Conservation (phyloP, 2,329 filamentous ascomycete species). For the Cercospora citrullina region DNA sequence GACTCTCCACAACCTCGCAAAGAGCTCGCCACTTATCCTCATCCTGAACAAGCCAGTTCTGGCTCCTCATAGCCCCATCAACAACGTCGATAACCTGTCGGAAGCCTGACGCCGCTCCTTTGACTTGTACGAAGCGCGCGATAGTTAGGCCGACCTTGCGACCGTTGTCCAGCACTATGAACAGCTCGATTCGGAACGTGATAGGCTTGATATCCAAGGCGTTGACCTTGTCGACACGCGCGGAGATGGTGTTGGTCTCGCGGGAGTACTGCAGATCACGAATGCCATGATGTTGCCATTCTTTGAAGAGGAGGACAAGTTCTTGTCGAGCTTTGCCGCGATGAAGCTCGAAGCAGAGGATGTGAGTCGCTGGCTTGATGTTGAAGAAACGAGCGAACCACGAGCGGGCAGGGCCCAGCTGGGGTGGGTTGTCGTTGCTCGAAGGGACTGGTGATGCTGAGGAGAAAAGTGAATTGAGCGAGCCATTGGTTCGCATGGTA, state of each 20-base stretch:
- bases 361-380: constrained; percentile 76
- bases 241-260: constrained; percentile 75
- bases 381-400: constrained; percentile 89
- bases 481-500: constrained; percentile 29
- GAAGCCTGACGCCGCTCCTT: constrained; percentile 89
- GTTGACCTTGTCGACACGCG: constrained; percentile 72
- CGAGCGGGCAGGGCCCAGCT: constrained; percentile 57
- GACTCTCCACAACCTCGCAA: constrained; percentile 43
- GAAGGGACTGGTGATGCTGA: constrained; percentile 43
- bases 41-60: constrained; percentile 66
- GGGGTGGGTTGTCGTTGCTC: constrained; percentile 52
- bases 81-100: constrained; percentile 78
- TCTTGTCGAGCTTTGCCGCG: constrained; percentile 76
- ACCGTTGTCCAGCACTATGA: constrained; percentile 84
- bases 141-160: constrained; percentile 74
- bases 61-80: constrained; percentile 64
- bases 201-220: constrained; percentile 82
- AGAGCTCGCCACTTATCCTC: constrained; percentile 47
- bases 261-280: constrained; percentile 77
- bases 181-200: constrained; percentile 82
- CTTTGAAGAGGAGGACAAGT: constrained; percentile 69
- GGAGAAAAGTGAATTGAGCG: constrained; percentile 37
- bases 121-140: constrained; percentile 82
- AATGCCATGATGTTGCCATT: constrained; percentile 77
- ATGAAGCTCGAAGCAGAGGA: constrained; percentile 73